phyloP scores from a whole-genome alignment of 768 basidiomycete species.

The Boletus huronensis region DNA sequence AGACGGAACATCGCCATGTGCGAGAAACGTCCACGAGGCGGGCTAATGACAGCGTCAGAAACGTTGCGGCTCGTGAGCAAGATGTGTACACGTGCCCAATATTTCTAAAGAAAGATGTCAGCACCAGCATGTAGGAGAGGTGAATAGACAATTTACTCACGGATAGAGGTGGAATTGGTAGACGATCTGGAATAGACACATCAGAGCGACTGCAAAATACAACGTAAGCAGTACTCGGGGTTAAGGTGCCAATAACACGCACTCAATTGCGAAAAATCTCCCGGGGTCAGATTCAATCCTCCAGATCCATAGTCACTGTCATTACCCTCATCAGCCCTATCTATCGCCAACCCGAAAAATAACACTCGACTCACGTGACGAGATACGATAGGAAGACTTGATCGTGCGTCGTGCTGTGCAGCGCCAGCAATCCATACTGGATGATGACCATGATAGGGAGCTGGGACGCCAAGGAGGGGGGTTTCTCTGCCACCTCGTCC shows the following conservation, averaged over 20 bases:
- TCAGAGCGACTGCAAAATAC: conserved; percentile 67
- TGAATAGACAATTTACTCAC: conserved; percentile 41
- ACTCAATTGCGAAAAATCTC: conserved; percentile 91
- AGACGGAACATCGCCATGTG: conserved; percentile 89
- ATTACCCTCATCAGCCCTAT: background rate
- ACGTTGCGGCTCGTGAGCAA: background rate
- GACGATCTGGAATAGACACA: conserved; percentile 91
- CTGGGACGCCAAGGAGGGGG: conserved; percentile 64
- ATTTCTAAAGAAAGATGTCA: conserved; percentile 41
- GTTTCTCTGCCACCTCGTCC: conserved; percentile 48
- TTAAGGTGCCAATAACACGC: conserved; percentile 20
- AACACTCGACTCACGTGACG: conserved; percentile 38
- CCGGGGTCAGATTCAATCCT: conserved; percentile 88
- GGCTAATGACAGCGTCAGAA: conserved; percentile 40
- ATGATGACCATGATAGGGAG: conserved; percentile 82
- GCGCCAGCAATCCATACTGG: conserved; percentile 85
- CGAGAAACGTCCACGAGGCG: conserved; percentile 78
- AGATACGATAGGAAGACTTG: conserved; percentile 91
- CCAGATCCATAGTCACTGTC: conserved; percentile 74
- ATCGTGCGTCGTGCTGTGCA: conserved; percentile 88
- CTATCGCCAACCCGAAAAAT: background rate
- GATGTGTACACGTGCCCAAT: conserved; percentile 47
- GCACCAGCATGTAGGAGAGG: background rate
- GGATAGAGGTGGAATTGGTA: conserved; percentile 92
- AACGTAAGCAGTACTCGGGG: conserved; percentile 2